Conservation (phyloP, 805 yeast species). For the Cyberlindnera suaveolens region DNA sequence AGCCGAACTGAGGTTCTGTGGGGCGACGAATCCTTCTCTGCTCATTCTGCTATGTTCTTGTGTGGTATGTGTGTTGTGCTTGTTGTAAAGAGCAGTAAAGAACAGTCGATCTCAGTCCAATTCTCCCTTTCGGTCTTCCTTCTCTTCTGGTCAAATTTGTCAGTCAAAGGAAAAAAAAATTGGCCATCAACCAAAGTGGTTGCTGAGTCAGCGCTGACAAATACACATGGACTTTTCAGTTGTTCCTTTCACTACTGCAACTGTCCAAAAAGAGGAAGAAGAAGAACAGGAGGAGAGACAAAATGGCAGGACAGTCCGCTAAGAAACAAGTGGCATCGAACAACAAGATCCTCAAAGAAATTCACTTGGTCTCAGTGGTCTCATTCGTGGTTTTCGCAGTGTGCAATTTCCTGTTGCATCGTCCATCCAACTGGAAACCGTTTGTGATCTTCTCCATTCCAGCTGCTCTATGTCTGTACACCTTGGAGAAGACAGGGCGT, state of each 20-base stretch:
- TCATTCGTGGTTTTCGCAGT: conserved; percentile 25
- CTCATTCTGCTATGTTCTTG: conserved; percentile 20
- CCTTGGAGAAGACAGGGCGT: conserved; percentile 44
- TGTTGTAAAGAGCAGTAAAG: background rate
- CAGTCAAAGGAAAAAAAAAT: too few relatives aligned
- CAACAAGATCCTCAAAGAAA: conserved; percentile 31
- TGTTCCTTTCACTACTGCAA: too few relatives aligned
- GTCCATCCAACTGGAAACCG: conserved; percentile 31
- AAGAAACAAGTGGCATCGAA: conserved; percentile 46
- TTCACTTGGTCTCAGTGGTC: conserved; percentile 27
- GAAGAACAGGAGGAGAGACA: background rate
- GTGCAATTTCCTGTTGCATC: conserved; percentile 25
- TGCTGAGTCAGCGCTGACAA: too few relatives aligned
- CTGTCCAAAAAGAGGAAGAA: too few relatives aligned
- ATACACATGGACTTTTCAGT: too few relatives aligned
- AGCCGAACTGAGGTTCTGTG: conserved; percentile 76
- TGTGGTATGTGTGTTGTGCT: background rate
- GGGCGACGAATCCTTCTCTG: conserved; percentile 87
- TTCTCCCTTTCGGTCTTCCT: too few relatives aligned
- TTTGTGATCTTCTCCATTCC: conserved; percentile 27
- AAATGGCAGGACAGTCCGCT: conserved; percentile 53
- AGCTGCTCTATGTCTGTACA: conserved; percentile 32
- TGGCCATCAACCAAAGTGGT: too few relatives aligned
- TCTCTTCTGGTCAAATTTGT: too few relatives aligned
- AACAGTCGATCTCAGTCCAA: too few relatives aligned